phyloP scores from a whole-genome alignment of 75 land plant genomes.

The Sequoia sempervirens region DNA sequence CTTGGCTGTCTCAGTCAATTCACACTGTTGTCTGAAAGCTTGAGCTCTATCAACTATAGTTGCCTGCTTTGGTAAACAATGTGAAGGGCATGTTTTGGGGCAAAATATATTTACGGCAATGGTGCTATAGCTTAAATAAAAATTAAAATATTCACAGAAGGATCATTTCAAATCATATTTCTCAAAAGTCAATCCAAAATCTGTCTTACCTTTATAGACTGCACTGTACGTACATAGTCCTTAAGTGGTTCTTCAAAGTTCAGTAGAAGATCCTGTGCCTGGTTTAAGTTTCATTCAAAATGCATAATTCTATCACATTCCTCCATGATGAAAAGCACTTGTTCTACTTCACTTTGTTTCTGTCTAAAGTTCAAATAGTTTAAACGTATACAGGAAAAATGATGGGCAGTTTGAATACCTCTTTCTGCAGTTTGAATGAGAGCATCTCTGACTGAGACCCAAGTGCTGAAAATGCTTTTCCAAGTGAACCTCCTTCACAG shows the following conservation, averaged over 20 bases:
- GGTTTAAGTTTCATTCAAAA: conserved; percentile 13
- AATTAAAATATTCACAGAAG: not conserved
- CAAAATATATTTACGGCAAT: not conserved
- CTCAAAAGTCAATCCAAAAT: not conserved
- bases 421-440: conserved; percentile 70
- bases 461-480: conserved; percentile 80
- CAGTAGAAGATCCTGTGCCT: conserved; percentile 87
- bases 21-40: conserved; percentile 84
- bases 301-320: not conserved
- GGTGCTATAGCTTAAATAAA: not conserved
- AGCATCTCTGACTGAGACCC: conserved; percentile 67
- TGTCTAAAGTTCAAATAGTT: not conserved
- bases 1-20: conserved; percentile 72
- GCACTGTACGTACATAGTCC: conserved; percentile 93
- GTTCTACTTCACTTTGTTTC: not conserved
- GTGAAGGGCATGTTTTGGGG: not conserved
- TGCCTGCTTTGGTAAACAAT: conserved; percentile 40
- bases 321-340: not conserved
- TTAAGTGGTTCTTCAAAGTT: conserved; percentile 95
- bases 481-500: conserved; percentile 77
- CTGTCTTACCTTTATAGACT: conserved; percentile 79
- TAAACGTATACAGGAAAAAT: not conserved
- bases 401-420: conserved; percentile 41
- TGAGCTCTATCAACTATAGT: conserved; percentile 80
- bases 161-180: not conserved